Conservation (phyloP, 2,329 filamentous ascomycete species). For the Alternaria sp. region DNA sequence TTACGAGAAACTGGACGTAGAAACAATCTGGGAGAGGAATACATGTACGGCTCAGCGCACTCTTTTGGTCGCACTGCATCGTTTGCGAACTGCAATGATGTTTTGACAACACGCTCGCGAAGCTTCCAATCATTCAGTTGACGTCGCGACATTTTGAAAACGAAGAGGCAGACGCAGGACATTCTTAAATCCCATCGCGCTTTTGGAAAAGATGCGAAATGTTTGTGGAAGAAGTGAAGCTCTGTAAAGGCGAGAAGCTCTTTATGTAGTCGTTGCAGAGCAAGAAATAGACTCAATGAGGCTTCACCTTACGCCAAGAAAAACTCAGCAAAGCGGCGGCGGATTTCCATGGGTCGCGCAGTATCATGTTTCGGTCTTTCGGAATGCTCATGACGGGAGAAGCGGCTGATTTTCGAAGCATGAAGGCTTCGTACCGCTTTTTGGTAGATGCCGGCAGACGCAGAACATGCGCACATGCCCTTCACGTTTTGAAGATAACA, state of each 20-base stretch:
- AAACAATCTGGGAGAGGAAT: no score
- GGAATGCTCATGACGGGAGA: not conserved
- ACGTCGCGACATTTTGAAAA: no score
- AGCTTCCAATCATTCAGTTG: no score
- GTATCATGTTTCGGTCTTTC: not conserved
- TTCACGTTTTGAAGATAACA: not conserved
- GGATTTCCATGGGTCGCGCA: not conserved
- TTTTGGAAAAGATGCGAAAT: no score
- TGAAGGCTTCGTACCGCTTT: not conserved
- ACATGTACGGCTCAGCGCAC: no score
- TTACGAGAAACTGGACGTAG: no score
- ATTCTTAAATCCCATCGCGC: no score
- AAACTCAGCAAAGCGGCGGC: not conserved
- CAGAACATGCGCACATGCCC: not conserved
- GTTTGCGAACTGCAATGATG: no score
- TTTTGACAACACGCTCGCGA: no score
- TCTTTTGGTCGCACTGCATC: no score
- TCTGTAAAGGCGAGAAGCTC: fast-evolving
- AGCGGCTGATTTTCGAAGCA: not conserved
- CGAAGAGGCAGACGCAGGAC: no score
- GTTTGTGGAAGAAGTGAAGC: not conserved
- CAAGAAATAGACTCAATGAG: fast-evolving
- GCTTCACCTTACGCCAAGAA: not conserved
- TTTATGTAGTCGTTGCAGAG: not conserved
- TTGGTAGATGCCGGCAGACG: not conserved